Base-by-base conservation (phyloP, 2,329 filamentous ascomycete species). In the Zasmidium citrigriseum region DNA sequence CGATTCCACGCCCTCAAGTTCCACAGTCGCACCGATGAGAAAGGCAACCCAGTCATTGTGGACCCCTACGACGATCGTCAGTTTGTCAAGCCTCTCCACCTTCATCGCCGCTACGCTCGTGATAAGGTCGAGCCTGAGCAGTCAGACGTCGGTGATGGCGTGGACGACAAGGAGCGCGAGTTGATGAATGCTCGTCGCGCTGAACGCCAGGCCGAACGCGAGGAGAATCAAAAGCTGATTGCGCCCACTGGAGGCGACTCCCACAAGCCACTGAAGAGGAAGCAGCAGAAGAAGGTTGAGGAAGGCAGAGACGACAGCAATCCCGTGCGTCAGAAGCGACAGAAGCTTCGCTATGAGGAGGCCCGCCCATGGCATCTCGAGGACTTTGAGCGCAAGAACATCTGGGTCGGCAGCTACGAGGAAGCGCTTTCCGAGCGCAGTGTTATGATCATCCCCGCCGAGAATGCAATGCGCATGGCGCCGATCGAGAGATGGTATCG, bases 401-500 rank as follows among this genome's bases (percentile, higher is more conserved):
- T 90, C 2, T 98, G 93, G 91, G 88, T 95, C 29, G 95, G 93
- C 46, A 89, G 88, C 57, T 97, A 98, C 67, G 90, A 98, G 68
- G 89, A 89, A 23, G 90, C 92, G 18, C 82, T 98, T 38, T 96
- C 93, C 0, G 88, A 93, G 68, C 82, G 80, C 1, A 87, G 90
- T 52, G 90, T 92, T 52, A 88, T 96, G 64, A 88, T 96, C 54
- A 83, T 93, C 41, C 83, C 91, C 46, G 88, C 91, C 29, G 83
- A 86, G 10, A 81, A 82, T 1, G 86, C 67, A 12, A 95, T 96
- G 72, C 87, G 88, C 58, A 90, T 98, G 86, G 82, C 96, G 2
- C 96, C 96, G 0, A 77, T 98, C 18, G 93, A 99, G 75, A 96
- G 97, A 70, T 97, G 90, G 88, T 99, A 99, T 77, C 89, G 86